A percentile compares a stretch with the other conserved stretches of the same genome.
phyloP scores from a whole-genome alignment of 2,329 filamentous ascomycete genomes.

The Aspergillus candidus region DNA sequence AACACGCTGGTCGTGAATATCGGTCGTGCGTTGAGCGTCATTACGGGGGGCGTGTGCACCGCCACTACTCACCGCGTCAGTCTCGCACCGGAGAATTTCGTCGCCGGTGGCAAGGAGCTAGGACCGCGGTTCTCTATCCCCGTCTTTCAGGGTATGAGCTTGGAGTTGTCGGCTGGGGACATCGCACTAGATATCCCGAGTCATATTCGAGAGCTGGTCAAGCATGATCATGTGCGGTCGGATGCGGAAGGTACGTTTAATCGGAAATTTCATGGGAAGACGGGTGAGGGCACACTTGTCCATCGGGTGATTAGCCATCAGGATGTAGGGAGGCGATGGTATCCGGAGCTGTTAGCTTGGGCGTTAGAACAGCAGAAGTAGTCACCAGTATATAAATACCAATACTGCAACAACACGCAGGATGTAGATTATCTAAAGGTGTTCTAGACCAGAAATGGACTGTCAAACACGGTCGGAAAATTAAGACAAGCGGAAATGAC shows the following conservation, averaged over 20 bases:
- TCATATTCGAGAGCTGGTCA: slow-evolving; percentile 25
- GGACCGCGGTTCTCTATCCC: slow-evolving; percentile 33
- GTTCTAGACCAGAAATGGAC: too few relatives aligned
- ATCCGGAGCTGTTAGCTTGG: slow-evolving; percentile 28
- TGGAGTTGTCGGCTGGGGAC: slow-evolving; percentile 26
- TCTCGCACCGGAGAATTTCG: slow-evolving; percentile 23
- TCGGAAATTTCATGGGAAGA: slow-evolving; percentile 24
- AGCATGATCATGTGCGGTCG: slow-evolving; percentile 28
- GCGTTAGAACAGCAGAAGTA: slow-evolving; percentile 20
- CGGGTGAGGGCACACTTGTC: slow-evolving; percentile 30
- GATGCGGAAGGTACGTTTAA: slow-evolving; percentile 35
- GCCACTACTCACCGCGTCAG: slow-evolving; percentile 34
- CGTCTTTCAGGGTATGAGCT: slow-evolving; percentile 32
- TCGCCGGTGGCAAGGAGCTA: slow-evolving; percentile 16
- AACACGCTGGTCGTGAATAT: slow-evolving; percentile 47
- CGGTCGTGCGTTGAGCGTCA: slow-evolving; percentile 33
- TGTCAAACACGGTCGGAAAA: too few relatives aligned
- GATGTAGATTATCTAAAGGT: too few relatives aligned
- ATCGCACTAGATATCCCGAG: slow-evolving; percentile 25
- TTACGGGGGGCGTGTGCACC: slow-evolving; percentile 31
- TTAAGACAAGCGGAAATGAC: too few relatives aligned
- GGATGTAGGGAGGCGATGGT: slow-evolving; percentile 33
- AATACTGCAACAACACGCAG: too few relatives aligned
- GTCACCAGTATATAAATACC: background rate
- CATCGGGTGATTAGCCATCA: slow-evolving; percentile 34